phyloP scores from a whole-genome alignment of 345 rosid genomes.

The Citrus glauca region DNA sequence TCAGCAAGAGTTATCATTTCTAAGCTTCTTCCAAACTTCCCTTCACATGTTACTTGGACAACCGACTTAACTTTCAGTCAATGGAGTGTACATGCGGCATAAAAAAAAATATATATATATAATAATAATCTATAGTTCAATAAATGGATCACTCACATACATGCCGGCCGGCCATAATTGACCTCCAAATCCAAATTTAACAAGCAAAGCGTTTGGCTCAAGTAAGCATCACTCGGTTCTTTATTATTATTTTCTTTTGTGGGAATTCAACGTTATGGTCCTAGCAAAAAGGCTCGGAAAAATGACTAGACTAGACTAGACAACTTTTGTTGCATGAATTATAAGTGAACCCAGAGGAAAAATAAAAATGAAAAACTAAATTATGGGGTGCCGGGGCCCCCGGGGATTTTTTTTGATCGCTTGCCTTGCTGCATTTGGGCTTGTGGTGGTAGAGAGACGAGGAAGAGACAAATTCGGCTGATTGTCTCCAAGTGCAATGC shows the following conservation, averaged over 20 bases:
- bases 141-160: slow-evolving; percentile 5
- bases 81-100: slow-evolving; percentile 5
- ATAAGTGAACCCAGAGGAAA: no score
- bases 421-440: background rate
- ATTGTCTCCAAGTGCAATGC: slow-evolving; percentile 9
- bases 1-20: no score
- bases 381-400: background rate
- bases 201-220: slow-evolving; percentile 3
- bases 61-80: background rate
- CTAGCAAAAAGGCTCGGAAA: background rate
- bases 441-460: background rate
- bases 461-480: slow-evolving; percentile 4
- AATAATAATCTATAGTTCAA: background rate
- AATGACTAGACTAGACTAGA: background rate
- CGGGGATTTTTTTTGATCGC: background rate
- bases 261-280: background rate
- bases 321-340: background rate
- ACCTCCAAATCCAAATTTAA: background rate
- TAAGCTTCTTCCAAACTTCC: background rate
- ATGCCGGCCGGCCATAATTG: background rate
- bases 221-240: background rate
- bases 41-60: no score
- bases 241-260: background rate
- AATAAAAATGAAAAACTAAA: no score
- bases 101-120: no score